These are phyloP conservation scores for Trichothecium roseum DNA, from an alignment of 2,329 filamentous ascomycete species.

Conservation along the genomic window DNA sequence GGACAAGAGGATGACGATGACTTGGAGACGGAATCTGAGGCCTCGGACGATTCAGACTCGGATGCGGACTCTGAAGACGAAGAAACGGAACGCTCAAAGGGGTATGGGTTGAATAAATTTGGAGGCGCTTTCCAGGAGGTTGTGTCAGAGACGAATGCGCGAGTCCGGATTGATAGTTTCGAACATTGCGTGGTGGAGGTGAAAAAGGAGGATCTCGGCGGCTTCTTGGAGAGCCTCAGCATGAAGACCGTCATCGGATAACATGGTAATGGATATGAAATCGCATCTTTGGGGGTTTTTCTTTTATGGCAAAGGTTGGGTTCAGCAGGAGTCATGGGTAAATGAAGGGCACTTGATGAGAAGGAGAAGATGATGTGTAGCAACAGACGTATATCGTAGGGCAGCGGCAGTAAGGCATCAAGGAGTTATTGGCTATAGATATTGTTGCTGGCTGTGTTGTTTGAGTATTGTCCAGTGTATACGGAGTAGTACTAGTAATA, in stretches of 20 bases:
- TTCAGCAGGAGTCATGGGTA: too few species aligned
- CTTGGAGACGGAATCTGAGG: conserved; percentile 31
- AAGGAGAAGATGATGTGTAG: too few species aligned
- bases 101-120: conserved; percentile 78
- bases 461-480: too few species aligned
- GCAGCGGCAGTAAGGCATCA: too few species aligned
- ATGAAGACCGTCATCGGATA: conserved; percentile 74
- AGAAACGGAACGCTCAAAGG: conserved; percentile 43
- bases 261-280: background rate
- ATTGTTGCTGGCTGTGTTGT: too few species aligned
- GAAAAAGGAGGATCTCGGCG: conserved; percentile 85
- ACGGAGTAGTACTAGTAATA: too few species aligned
- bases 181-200: conserved; percentile 97
- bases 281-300: too few species aligned
- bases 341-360: too few species aligned
- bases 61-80: conserved; percentile 46
- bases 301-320: too few species aligned
- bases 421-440: too few species aligned
- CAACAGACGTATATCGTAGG: too few species aligned
- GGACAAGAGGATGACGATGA: conserved; percentile 37
- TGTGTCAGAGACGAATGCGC: conserved; percentile 77
- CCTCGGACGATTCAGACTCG: conserved; percentile 30
- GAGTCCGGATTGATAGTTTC: conserved; percentile 90
- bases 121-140: conserved; percentile 95
- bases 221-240: conserved; percentile 84